Conservation (phyloP, 345 rosid genomes). For the Hirschfeldia incana region DNA sequence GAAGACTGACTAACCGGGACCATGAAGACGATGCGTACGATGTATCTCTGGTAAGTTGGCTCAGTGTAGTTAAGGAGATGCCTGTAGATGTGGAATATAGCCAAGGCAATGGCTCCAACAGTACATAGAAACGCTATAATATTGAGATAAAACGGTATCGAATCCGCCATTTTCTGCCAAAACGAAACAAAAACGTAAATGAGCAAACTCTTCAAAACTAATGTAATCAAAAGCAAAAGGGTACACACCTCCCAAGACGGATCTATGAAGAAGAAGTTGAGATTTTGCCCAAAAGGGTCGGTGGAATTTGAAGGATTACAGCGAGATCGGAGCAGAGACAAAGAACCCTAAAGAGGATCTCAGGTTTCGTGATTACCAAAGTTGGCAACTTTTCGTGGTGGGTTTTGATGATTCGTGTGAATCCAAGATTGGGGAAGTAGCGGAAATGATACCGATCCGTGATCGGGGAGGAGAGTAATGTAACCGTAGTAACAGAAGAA, state of each 20-base stretch:
- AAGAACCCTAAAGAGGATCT: conserved; percentile 10
- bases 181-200: background rate
- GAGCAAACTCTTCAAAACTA: background rate
- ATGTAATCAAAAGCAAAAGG: conserved; percentile 6
- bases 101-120: conserved; percentile 67
- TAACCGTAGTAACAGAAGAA: conserved; percentile 23
- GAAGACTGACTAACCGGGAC: conserved; percentile 74
- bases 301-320: background rate
- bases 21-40: conserved; percentile 94
- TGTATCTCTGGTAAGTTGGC: conserved; percentile 92
- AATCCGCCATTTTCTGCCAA: conserved; percentile 55
- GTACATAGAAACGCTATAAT: conserved; percentile 75
- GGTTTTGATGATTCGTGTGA: background rate
- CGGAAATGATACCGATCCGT: background rate
- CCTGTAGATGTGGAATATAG: conserved; percentile 73
- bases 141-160: conserved; percentile 50
- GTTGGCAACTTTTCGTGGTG: background rate
- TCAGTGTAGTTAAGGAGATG: conserved; percentile 91
- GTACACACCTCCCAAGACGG: background rate
- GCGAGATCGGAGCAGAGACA: background rate
- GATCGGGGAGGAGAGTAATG: conserved; percentile 7
- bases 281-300: background rate
- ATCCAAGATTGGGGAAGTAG: background rate
- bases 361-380: background rate
- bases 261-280: background rate